phyloP scores from a whole-genome alignment of 2,329 filamentous ascomycete species.

The Emmonsia crescens region DNA sequence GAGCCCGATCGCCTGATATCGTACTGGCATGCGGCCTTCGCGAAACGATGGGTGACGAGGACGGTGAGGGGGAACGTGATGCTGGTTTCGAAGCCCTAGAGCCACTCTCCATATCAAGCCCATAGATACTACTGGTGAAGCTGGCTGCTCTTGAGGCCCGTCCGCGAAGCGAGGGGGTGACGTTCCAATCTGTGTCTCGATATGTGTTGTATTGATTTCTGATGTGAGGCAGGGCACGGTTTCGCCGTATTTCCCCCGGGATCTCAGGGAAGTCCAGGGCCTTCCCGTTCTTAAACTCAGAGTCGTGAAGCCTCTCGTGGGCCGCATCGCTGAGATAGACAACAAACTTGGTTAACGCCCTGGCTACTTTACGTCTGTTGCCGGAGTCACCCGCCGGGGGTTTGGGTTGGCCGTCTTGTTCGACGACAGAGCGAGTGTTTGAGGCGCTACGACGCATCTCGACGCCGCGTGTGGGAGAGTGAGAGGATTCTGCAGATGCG shows the following conservation, averaged over 20 bases:
- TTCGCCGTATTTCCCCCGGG: constrained; percentile 43
- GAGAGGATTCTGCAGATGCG: background rate
- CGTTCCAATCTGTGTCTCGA: constrained; percentile 1
- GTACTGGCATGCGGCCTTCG: constrained; percentile 14
- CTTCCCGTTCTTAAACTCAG: constrained; percentile 37
- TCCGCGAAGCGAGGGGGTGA: background rate
- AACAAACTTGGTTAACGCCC: constrained; percentile 33
- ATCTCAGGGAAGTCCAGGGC: constrained; percentile 45
- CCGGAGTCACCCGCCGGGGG: constrained; percentile 18
- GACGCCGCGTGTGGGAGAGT: background rate
- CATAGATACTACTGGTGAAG: constrained; percentile 25
- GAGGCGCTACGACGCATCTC: background rate
- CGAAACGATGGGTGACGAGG: constrained; percentile 9
- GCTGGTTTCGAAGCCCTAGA: constrained; percentile 9
- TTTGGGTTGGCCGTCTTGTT: constrained; percentile 6
- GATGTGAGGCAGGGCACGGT: constrained; percentile 30
- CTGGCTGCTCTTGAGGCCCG: constrained; percentile 29
- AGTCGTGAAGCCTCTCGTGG: constrained; percentile 39
- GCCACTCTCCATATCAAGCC: constrained; percentile 15
- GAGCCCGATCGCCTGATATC: constrained; percentile 10
- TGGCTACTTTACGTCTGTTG: constrained; percentile 35
- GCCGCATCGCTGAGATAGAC: constrained; percentile 40
- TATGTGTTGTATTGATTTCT: constrained; percentile 30
- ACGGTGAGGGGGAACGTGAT: constrained; percentile 12
- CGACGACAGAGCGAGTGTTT: background rate